Evolutionary conservation across 202 grass and related monocot species (phyloP), one percentile per base, ranked within the genome.

Genomic region (Miscanthus sacchariflorus): DNA sequence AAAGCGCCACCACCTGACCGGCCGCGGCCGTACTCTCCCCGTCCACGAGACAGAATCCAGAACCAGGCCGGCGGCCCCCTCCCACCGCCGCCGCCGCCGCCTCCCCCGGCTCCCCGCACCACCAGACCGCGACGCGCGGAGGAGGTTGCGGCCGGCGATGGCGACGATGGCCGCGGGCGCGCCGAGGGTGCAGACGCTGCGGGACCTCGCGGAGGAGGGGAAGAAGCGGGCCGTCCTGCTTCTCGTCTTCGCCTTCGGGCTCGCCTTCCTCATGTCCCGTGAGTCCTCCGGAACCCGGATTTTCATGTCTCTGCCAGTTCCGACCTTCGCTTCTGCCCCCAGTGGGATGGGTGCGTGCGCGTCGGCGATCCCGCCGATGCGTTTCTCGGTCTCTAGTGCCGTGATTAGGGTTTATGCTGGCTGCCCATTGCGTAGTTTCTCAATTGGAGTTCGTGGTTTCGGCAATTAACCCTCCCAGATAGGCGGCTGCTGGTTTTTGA

Each of bases 261-360:
- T 99, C 70, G 92, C 96, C 68, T 99, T 92, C 80, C 89, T 99
- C 88, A 95, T 99, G 96, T 96, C 96, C 72, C 88, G 94, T 99
- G 87, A 96, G 96, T 48, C 43, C 67, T 39, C 43, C 43, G 3
- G 12, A 85, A 68, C 56, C 82, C 82, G 72, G 77, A 15, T 6
- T 27, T 5, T 12, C 48, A 6, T 7, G 13, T 43, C 17, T 17
- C 30, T 65, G 3, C 10, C 68, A 15, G 21, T 56, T 71, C 19
- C 13, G 2, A 30, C 43, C 43, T 44, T 61, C 65, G 17, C 19
- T 50, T 6, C n/a, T 50, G 46, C 5, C 52, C 77, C 3, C 58
- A 24, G 49, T 33, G 58, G 45, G 61, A 48, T 58, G 13, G 45
- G 19, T 17, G 21, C 27, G 56, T 63, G 59, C 59, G 59, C 9